These are phyloP conservation scores for Phlebopus sp. DNA, from an alignment of 1,284 basidiomycete species.

Conservation along the genomic window DNA sequence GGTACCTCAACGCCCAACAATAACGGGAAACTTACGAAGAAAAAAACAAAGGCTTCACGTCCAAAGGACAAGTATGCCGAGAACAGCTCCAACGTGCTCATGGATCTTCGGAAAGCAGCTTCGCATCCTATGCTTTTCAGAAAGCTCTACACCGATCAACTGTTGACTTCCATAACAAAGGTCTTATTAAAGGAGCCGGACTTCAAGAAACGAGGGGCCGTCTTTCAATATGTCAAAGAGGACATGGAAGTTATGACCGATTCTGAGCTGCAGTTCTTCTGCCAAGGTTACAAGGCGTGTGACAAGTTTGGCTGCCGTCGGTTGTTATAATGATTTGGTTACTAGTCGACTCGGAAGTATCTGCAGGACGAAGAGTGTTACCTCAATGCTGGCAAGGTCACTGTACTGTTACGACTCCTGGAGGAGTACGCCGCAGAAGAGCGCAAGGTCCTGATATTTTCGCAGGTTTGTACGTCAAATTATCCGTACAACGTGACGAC, in stretches of 20 bases:
- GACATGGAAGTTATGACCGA: conserved; percentile 96
- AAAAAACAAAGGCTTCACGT: conserved; percentile 47
- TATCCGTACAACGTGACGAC: neutral
- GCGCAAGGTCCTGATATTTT: conserved; percentile 90
- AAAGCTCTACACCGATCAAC: conserved; percentile 76
- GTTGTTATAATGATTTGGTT: conserved; percentile 4
- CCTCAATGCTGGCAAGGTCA: conserved; percentile 88
- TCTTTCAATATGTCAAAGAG: conserved; percentile 82
- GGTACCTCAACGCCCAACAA: conserved; percentile 37
- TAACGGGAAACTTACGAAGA: conserved; percentile 40
- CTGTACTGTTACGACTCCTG: conserved; percentile 71
- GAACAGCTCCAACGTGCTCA: conserved; percentile 86
- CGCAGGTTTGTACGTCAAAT: conserved; percentile 57
- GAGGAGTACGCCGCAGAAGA: conserved; percentile 66
- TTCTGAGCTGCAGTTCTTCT: conserved; percentile 84
- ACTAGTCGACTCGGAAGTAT: conserved; percentile 77
- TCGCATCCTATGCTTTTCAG: conserved; percentile 97
- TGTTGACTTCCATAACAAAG: conserved; percentile 73
- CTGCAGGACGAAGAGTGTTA: conserved; percentile 76
- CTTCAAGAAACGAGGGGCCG: conserved; percentile 75
- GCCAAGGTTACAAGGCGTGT: conserved; percentile 75
- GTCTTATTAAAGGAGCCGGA: conserved; percentile 89
- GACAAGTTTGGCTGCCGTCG: neutral
- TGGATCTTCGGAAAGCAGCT: conserved; percentile 95
- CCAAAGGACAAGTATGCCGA: conserved; percentile 69